phyloP scores from a whole-genome alignment of 768 basidiomycete genomes.

The Tylopilus rubrobrunneus region DNA sequence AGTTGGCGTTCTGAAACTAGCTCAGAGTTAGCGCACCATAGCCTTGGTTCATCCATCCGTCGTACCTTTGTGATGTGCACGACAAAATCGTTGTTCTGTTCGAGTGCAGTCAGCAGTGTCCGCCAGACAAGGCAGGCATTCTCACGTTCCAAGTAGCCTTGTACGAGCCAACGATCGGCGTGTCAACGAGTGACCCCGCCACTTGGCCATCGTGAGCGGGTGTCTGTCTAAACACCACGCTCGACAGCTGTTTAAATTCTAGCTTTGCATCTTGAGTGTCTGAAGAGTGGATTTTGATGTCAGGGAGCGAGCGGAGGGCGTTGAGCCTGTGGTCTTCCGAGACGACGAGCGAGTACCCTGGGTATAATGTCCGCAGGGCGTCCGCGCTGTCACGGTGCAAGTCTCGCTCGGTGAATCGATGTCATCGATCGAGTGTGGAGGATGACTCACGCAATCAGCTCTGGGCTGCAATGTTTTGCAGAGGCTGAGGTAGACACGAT shows the following conservation, averaged over 20 bases:
- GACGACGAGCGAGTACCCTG: conserved; percentile 56
- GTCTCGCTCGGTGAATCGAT: conserved; percentile 3
- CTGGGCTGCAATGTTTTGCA: conserved; percentile 44
- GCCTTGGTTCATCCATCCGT: neutral
- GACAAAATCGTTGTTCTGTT: conserved; percentile 53
- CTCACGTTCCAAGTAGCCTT: conserved; percentile 57
- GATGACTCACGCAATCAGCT: conserved; percentile 42
- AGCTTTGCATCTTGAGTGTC: conserved; percentile 44
- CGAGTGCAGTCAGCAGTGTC: conserved; percentile 1
- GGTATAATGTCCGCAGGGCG: conserved; percentile 54
- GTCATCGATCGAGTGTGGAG: neutral
- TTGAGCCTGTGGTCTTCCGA: conserved; percentile 45
- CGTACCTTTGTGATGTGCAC: conserved; percentile 51
- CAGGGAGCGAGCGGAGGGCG: conserved; percentile 51
- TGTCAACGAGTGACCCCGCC: conserved; percentile 52
- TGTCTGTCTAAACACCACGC: conserved; percentile 46
- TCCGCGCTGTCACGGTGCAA: conserved; percentile 37
- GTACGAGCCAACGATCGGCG: conserved; percentile 52
- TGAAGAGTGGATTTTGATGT: conserved; percentile 40
- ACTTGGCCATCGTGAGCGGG: conserved; percentile 37
- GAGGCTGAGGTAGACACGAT: conserved; percentile 39
- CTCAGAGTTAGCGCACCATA: neutral
- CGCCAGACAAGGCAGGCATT: neutral
- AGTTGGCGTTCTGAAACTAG: conserved; percentile 30
- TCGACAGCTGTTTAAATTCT: conserved; percentile 49